Base-by-base conservation (phyloP, 1,284 basidiomycete genomes). In the Cutaneotrichosporon sp. region DNA sequence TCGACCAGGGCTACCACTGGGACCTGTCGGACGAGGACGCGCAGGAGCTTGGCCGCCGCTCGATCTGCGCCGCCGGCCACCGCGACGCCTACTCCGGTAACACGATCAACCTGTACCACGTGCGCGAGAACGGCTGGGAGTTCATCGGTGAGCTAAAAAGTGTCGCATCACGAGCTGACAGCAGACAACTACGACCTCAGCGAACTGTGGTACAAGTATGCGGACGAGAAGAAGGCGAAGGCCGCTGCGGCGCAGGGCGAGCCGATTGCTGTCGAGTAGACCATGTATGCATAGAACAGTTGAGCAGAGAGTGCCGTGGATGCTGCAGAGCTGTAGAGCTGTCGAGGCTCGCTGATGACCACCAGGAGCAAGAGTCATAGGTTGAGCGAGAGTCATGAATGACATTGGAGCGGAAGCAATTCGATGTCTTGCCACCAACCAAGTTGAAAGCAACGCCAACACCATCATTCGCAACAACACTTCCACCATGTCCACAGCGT, bases 31-130 rank as follows among this genome's bases (percentile, higher is more conserved):
- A 94, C 67, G 94, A 89, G 66, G 97, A 98, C 69, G 97, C 97
- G 1, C 89, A 93, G 75, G 97, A 99, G 75, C 87, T 99, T 34
- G 97, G 91, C 13, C 83, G 93, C 74, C 83, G 95, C 69, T 95
- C 92, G 69, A 99, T 99, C 77, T 95, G 97, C 69, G 97, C 95
- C 49, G 97, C 97, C 51, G 92, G 93, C 62, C 95, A 99, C 79
- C 88, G 95, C 67, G 97, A 99, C 79, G 97, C 95, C 0, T 99
- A 91, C 84, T 98, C 95, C 4, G 97, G 97, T 65, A 97, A 97
- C 82, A 90, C 92, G 3, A 89, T 91, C 82, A 99, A 99, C 81
- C 84, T 99, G 33, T 99, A 92, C 78, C 95, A 97, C 69, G 92
- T 99, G 72, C 89, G 92, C 76, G 89, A 97, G 79, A 85, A 91